phyloP scores from a whole-genome alignment of 805 yeast species.

The Kodamaea neixiangensis region DNA sequence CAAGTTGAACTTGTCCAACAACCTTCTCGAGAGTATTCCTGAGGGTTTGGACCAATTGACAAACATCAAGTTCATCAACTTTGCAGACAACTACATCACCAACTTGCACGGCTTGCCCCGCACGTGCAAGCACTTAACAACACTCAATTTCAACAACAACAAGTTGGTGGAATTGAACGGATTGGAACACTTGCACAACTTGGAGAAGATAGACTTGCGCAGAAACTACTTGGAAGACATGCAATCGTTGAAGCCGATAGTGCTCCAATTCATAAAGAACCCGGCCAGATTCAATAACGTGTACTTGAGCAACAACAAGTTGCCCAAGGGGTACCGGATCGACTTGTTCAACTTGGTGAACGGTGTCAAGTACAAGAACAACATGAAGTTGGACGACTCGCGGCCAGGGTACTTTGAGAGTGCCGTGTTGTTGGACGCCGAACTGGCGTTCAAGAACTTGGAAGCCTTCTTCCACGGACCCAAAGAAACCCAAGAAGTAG shows the following conservation, averaged over 20 bases:
- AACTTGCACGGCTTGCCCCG: conserved; percentile 34
- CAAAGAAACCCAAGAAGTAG: not conserved
- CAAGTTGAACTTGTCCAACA: conserved; percentile 57
- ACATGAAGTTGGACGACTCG: conserved; percentile 57
- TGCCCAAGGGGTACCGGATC: conserved; percentile 50
- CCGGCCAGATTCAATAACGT: conserved; percentile 39
- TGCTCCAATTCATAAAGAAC: conserved; percentile 33
- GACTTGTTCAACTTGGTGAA: conserved; percentile 58
- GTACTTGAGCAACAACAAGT: conserved; percentile 43
- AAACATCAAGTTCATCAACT: conserved; percentile 48
- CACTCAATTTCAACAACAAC: conserved; percentile 55
- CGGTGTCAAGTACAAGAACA: conserved; percentile 50
- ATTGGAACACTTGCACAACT: conserved; percentile 40
- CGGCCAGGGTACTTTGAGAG: conserved; percentile 63
- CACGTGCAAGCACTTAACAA: conserved; percentile 37
- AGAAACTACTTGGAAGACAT: conserved; percentile 45
- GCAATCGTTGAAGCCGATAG: conserved; percentile 34
- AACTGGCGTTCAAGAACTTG: conserved; percentile 45
- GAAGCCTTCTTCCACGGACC: conserved; percentile 33
- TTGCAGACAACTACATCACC: conserved; percentile 44
- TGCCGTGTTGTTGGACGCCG: conserved; percentile 53
- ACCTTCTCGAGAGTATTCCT: conserved; percentile 51
- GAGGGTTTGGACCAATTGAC: conserved; percentile 51
- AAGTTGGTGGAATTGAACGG: conserved; percentile 43
- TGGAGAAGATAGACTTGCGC: conserved; percentile 57